A percentile compares a stretch with the other conserved stretches of the same genome.
Evolutionary conservation across 768 basidiomycete genomes (phyloP).

Genomic region (Lactifluus rugatus): DNA sequence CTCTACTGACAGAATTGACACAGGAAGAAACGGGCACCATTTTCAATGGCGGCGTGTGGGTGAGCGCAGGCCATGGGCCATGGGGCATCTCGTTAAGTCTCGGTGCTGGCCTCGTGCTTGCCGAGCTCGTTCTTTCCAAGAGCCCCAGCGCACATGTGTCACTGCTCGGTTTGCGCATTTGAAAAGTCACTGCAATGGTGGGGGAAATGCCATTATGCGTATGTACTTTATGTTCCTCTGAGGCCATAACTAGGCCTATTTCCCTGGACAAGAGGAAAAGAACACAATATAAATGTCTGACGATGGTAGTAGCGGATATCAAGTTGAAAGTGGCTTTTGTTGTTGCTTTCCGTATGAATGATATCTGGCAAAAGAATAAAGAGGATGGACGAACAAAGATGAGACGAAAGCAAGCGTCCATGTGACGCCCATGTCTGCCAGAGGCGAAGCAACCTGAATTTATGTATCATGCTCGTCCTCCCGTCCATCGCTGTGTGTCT

Average conservation of each 20-base stretch:
- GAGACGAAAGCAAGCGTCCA: constrained; percentile 6
- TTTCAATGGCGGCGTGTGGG: constrained; percentile 22
- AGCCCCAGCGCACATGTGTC: constrained; percentile 25
- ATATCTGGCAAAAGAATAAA: not conserved
- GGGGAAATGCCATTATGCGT: not conserved
- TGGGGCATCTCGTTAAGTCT: constrained; percentile 30
- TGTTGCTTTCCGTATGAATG: not conserved
- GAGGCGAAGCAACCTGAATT: not conserved
- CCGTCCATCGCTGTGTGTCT: constrained; percentile 24
- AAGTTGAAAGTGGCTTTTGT: not conserved
- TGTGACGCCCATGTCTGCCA: not conserved
- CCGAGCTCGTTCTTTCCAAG: constrained; percentile 25
- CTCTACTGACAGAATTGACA: constrained; percentile 26
- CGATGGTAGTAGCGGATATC: not conserved
- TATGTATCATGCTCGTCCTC: constrained; percentile 19
- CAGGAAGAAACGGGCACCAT: constrained; percentile 24
- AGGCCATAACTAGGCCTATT: no score
- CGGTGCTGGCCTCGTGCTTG: constrained; percentile 27
- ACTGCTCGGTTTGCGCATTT: not conserved
- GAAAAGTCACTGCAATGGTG: not conserved
- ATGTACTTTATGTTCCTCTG: not conserved
- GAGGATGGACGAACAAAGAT: constrained; percentile 16
- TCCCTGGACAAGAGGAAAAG: not conserved
- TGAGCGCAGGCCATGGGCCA: constrained; percentile 32
- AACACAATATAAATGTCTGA: not conserved